Evolutionary conservation across 495 filamentous ascomycete species (phyloP).

Genomic region (Parmelia sp.): DNA sequence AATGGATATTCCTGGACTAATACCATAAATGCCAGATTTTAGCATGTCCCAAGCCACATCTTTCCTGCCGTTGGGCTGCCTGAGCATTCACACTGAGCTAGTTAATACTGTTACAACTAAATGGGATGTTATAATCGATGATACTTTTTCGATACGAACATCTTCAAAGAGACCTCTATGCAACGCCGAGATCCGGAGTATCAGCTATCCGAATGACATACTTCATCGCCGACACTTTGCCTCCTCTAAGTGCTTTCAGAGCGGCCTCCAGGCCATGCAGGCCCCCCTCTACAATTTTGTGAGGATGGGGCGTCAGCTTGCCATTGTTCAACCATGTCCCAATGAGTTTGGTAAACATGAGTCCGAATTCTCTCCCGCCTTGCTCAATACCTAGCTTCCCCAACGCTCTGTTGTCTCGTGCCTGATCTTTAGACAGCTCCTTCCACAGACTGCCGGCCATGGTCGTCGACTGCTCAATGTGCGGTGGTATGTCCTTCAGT

Average conservation of each 20-base stretch:
- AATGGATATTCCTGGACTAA: too few relatives aligned
- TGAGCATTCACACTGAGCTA: too few relatives aligned
- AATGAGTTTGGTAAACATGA: slow-evolving; percentile 32
- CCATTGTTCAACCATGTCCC: slow-evolving; percentile 30
- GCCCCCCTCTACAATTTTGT: slow-evolving; percentile 32
- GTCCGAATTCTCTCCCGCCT: slow-evolving; percentile 35
- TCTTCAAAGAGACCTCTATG: not conserved
- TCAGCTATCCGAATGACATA: slow-evolving; percentile 31
- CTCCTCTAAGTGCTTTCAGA: slow-evolving; percentile 29
- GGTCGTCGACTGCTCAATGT: slow-evolving; percentile 15
- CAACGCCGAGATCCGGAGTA: not conserved
- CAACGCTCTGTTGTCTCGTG: not conserved
- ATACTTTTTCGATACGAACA: too few relatives aligned
- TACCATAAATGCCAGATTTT: too few relatives aligned
- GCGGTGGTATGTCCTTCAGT: slow-evolving; percentile 7
- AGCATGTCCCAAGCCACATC: too few relatives aligned
- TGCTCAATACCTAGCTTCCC: slow-evolving; percentile 14
- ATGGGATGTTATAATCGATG: too few relatives aligned
- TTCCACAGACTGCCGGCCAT: slow-evolving; percentile 18
- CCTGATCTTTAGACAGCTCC: not conserved
- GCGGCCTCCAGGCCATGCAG: slow-evolving; percentile 32
- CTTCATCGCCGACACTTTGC: slow-evolving; percentile 37
- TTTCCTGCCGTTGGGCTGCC: too few relatives aligned
- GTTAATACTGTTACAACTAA: too few relatives aligned
- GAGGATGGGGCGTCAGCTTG: slow-evolving; percentile 34